Evolutionary conservation across 345 rosid genomes (phyloP), one percentile per base, ranked within the genome.

Genomic region (Conringia planisiliqua): DNA sequence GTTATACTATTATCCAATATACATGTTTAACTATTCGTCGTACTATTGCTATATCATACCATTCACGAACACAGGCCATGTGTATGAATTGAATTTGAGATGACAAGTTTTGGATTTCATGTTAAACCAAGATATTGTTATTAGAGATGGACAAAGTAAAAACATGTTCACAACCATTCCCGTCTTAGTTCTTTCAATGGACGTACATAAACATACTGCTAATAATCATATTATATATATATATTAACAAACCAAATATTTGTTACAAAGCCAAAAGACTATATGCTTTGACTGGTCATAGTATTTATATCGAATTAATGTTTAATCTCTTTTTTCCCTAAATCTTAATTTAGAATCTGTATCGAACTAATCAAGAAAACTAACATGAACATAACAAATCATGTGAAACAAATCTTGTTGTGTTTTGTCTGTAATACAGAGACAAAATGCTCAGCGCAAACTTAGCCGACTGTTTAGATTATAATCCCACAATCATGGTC

Each of bases 381-480:
- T 78, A 78, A 66, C 77, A 78, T 40, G 63, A 78, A 78, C 81
- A 66, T 65, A 71, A 51, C 80, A 77, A 71, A 77, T 77, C 72
- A 77, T 65, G 73, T 48, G 56, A 77, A 65, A 71, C 48, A 71
- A 65, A 77, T 72, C 74, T 77, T 83, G 84, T 78, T 83, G 79
- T 84, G 82, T 43, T 77, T 74, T 88, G 94, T 86, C 86, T 76
- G 78, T 63, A 66, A 84, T 78, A 62, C 81, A 76, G 77, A 76
- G 88, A 84, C 90, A 86, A 48, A 82, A 47, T 39, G 68, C 76
- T 79, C 86, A 73, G 86, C 89, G 85, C 79, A 85, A 87, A 87
- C 85, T 82, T 79, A 86, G 97, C 94, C 84, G 86, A 82, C 80
- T 80, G 84, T 83, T 80, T 61, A 83, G 86, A 82, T 82, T 83